phyloP scores from a whole-genome alignment of 139 green algal species.

The Nannochloris sp. region DNA sequence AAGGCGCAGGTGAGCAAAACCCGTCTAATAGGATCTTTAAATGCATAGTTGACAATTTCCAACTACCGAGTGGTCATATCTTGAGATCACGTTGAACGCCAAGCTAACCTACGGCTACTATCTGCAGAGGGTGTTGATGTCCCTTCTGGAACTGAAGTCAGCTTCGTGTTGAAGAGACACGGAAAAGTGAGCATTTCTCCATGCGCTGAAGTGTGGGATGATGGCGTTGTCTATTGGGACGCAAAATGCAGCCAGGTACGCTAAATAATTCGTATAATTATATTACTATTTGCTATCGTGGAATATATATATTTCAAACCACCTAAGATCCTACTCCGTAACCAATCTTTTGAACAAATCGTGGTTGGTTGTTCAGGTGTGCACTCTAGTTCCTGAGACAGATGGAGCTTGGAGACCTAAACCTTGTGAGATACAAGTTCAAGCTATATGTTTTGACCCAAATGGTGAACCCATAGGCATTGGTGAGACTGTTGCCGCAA shows the following conservation, averaged over 20 bases:
- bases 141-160: background rate
- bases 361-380: background rate
- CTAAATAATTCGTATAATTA: background rate
- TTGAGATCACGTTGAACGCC: background rate
- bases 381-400: background rate
- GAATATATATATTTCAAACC: background rate
- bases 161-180: slow-evolving; percentile 6
- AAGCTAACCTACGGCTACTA: background rate
- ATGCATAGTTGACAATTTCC: background rate
- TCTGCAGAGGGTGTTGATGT: slow-evolving; percentile 3
- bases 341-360: background rate
- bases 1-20: background rate
- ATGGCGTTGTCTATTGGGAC: slow-evolving; percentile 11
- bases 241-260: slow-evolving; percentile 1
- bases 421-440: background rate
- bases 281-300: background rate
- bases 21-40: background rate
- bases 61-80: background rate
- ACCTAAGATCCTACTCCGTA: background rate
- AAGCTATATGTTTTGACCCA: background rate
- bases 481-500: background rate
- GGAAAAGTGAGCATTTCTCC: slow-evolving; percentile 1
- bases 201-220: slow-evolving; percentile 1
- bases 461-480: background rate
- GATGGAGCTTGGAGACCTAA: background rate